Percentiles rank a stretch among this genome's conserved stretches.
These are phyloP conservation scores for Neurospora pannonica DNA, from an alignment of 495 filamentous ascomycete genomes.

Conservation along the genomic window DNA sequence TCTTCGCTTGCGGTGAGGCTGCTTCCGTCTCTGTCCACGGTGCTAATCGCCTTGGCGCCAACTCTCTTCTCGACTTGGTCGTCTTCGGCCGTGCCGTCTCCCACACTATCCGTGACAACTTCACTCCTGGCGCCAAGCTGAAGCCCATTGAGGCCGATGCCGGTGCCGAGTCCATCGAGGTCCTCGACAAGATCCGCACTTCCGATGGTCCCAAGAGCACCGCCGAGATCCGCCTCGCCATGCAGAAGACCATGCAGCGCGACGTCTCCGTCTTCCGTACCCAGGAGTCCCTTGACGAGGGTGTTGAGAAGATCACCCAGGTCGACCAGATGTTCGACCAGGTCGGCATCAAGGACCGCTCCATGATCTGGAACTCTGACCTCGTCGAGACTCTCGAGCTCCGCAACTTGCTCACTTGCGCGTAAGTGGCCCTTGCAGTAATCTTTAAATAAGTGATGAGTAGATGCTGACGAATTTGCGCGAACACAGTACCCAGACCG, in stretches of 20 bases:
- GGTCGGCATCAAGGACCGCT: slow-evolving; percentile 89
- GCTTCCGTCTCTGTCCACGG: slow-evolving; percentile 97
- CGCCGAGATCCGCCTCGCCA: slow-evolving; percentile 75
- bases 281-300: slow-evolving; percentile 77
- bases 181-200: slow-evolving; percentile 77
- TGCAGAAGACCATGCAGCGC: slow-evolving; percentile 98
- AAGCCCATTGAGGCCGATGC: slow-evolving; percentile 70
- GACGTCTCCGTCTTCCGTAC: slow-evolving; percentile 97
- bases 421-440: slow-evolving; percentile 50
- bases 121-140: slow-evolving; percentile 67
- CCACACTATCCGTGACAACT: slow-evolving; percentile 87
- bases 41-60: slow-evolving; percentile 93
- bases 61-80: slow-evolving; percentile 93
- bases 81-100: slow-evolving; percentile 96
- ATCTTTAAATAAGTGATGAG: no score
- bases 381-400: slow-evolving; percentile 92
- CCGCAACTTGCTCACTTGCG: slow-evolving; percentile 88
- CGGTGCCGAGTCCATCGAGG: slow-evolving; percentile 73
- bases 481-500: slow-evolving; percentile 64
- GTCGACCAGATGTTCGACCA: slow-evolving; percentile 73
- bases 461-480: not conserved
- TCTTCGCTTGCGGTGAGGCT: slow-evolving; percentile 94
- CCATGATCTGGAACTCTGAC: slow-evolving; percentile 99
- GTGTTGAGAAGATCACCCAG: slow-evolving; percentile 67
- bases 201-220: slow-evolving; percentile 78